Conservation (phyloP, 768 basidiomycete genomes). For the Tulasnella sp. region DNA sequence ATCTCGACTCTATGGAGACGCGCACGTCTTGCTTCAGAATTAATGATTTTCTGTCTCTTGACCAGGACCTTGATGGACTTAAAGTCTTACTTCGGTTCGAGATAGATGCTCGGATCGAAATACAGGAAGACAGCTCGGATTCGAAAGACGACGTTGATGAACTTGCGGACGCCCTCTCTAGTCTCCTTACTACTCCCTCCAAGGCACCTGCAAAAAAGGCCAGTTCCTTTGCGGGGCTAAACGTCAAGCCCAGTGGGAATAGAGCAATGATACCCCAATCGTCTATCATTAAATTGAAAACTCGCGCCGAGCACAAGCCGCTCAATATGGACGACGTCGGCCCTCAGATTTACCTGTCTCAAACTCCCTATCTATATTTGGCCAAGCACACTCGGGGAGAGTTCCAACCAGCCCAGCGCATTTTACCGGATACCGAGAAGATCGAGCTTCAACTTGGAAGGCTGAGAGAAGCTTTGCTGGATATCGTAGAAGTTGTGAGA, state of each 20-base stretch:
- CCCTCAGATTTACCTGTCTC: constrained; percentile 70
- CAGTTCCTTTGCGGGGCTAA: constrained; percentile 35
- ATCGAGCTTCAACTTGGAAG: constrained; percentile 43
- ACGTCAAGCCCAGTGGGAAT: constrained; percentile 39
- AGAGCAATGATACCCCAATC: constrained; percentile 48
- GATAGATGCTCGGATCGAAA: constrained; percentile 32
- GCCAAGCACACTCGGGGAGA: constrained; percentile 44
- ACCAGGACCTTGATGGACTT: constrained; percentile 60
- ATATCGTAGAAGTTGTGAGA: constrained; percentile 55
- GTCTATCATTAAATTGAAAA: constrained; percentile 55
- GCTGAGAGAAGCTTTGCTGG: constrained; percentile 41
- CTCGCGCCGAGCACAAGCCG: constrained; percentile 43
- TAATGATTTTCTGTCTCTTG: neutral
- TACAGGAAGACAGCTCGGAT: constrained; percentile 35
- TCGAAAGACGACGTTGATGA: constrained; percentile 24
- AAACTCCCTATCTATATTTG: constrained; percentile 51
- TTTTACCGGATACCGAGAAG: constrained; percentile 38
- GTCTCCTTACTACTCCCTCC: constrained; percentile 50
- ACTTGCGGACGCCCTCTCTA: constrained; percentile 6
- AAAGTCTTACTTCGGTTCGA: constrained; percentile 56
- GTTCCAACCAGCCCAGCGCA: constrained; percentile 36
- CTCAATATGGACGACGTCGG: constrained; percentile 64
- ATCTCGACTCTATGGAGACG: neutral
- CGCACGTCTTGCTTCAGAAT: neutral
- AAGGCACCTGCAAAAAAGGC: constrained; percentile 43